These are phyloP conservation scores for Penicillium cosmopolitanum DNA, from an alignment of 495 filamentous ascomycete genomes.

Conservation along the genomic window DNA sequence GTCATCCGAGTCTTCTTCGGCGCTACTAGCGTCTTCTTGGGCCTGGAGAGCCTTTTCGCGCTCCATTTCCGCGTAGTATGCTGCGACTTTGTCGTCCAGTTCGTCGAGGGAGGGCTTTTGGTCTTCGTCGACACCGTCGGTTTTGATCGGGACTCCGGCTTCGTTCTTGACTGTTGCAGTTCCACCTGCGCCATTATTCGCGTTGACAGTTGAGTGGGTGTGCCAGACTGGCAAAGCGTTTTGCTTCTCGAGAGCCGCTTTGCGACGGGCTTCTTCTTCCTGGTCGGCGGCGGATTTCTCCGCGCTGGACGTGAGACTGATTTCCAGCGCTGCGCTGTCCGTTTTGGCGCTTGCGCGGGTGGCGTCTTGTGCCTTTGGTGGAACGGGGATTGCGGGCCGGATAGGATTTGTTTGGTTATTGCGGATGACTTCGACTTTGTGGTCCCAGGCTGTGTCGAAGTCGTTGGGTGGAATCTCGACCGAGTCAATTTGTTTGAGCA, in stretches of 20 bases:
- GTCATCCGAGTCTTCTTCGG: conserved; percentile 52
- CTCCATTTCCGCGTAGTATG: conserved; percentile 57
- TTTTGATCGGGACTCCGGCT: conserved; percentile 40
- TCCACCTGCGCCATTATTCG: conserved; percentile 20
- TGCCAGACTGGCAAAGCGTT: conserved; percentile 92
- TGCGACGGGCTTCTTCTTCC: conserved; percentile 70
- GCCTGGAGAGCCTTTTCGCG: conserved; percentile 52
- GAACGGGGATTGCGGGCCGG: conserved; percentile 48
- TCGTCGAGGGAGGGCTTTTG: conserved; percentile 51
- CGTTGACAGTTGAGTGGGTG: conserved; percentile 76
- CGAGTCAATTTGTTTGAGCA: conserved; percentile 85
- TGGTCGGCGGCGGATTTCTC: conserved; percentile 77
- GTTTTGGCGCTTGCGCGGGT: conserved; percentile 71
- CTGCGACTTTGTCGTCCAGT: conserved; percentile 54
- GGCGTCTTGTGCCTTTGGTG: conserved; percentile 59
- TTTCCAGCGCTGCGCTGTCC: conserved; percentile 71
- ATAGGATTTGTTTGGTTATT: conserved; percentile 58
- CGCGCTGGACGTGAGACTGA: conserved; percentile 73
- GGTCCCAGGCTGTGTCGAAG: conserved; percentile 75
- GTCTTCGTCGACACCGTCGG: conserved; percentile 57
- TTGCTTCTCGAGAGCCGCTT: conserved; percentile 74
- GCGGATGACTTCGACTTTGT: conserved; percentile 53
- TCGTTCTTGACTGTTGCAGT: conserved; percentile 38
- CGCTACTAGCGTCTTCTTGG: conserved; percentile 48
- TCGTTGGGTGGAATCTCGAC: conserved; percentile 82